These are phyloP conservation scores for Leishmania braziliensis DNA, from an alignment of 208 protist genomes.

Conservation along the genomic window DNA sequence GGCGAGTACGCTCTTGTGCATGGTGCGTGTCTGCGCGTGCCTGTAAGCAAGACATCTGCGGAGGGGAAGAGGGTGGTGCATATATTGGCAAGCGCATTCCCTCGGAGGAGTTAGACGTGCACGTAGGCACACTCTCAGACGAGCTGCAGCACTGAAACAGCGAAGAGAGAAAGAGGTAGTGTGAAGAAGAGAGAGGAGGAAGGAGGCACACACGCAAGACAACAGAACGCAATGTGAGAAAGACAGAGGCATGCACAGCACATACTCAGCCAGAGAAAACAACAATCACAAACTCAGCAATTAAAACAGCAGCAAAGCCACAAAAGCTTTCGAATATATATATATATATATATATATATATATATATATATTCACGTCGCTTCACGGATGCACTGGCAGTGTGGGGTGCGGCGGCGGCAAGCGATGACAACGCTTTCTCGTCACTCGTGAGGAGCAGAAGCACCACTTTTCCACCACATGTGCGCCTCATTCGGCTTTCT, in stretches of 20 bases:
- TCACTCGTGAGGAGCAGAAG: constrained; percentile 6
- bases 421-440: neutral
- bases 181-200: neutral
- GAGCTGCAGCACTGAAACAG: neutral
- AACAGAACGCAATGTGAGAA: neutral
- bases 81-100: neutral
- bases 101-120: neutral
- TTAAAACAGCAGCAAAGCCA: neutral
- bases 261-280: neutral
- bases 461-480: neutral
- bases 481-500: neutral
- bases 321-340: neutral
- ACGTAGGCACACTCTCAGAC: neutral
- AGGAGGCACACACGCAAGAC: neutral
- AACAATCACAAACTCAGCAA: neutral
- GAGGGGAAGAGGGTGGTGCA: neutral
- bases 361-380: neutral
- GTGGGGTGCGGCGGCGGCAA: neutral
- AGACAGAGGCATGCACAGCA: neutral
- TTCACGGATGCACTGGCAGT: constrained; percentile 23
- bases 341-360: neutral
- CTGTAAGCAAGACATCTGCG: neutral
- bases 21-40: too few relatives aligned
- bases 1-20: neutral
- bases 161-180: neutral